Base-by-base conservation (phyloP, 805 yeast species). In the Ogataea pignaliae region DNA sequence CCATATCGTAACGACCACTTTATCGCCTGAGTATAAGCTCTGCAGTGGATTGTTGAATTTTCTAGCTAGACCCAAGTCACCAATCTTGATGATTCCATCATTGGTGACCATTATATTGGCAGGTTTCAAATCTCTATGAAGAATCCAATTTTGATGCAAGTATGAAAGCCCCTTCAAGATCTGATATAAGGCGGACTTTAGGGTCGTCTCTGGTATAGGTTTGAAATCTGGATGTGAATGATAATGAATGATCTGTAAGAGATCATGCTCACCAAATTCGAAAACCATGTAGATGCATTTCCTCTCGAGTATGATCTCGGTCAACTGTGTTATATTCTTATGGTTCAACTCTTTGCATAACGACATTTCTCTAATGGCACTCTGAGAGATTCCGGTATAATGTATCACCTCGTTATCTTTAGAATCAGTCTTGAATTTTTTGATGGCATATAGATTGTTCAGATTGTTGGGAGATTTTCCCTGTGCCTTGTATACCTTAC, bases 1-100 rank as follows among this genome's bases (percentile, higher is more conserved):
- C 98, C 98, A 90, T 45, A 90, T 90, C 0, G 98, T 90, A 11
- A 90, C 97, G 43, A 90, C 97, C 13, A 90, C 97, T 65, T 90
- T 90, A 64, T 90, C 98, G 36, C 97, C 97, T 16, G 90, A 77
- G 59, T 86, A 90, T 18, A 90, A 69, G 16, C 93, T 81, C 57
- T 90, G 97, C 34, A 90, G 64, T 29, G 95, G 91, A 56, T 88
- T 86, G 51, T 83, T 84, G 66, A 89, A 90, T 55, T 85, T 79
- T 46, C 98, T 73, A 0, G 97, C 97, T 31, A 90, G 70, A 1
- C 98, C 98, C 53, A 90, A 72, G 67, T 91, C 99, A 17, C 98
- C 99, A 48, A 91, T 90, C 63, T 93, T 93, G 15, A 91, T 93
- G n/a, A 81, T 79, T 0, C 99, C 99, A 46, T 77, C 79, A 9